These are phyloP conservation scores for Lodderomyces oxycetoniae DNA, from an alignment of 1,139 yeast species.

Conservation along the genomic window DNA sequence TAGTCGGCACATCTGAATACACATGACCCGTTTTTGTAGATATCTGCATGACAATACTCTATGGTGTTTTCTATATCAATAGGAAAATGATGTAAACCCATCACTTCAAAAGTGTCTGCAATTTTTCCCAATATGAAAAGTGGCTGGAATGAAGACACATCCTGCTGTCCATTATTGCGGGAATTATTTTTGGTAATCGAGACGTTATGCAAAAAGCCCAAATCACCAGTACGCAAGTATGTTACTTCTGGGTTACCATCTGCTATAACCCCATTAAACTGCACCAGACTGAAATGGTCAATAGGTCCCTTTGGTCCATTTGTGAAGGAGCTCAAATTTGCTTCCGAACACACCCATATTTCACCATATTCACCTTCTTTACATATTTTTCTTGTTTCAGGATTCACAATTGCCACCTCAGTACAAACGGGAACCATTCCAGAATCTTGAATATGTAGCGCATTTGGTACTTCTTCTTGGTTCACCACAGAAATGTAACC, in stretches of 20 bases:
- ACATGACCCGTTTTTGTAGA: constrained; percentile 57
- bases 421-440: constrained; percentile 97
- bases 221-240: constrained; percentile 86
- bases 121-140: constrained; percentile 81
- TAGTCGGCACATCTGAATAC: constrained; percentile 82
- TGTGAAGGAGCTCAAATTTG: constrained; percentile 62
- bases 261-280: constrained; percentile 52
- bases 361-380: constrained; percentile 95
- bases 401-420: constrained; percentile 90
- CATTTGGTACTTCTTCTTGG: constrained; percentile 62
- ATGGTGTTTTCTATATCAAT: constrained; percentile 76
- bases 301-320: constrained; percentile 50
- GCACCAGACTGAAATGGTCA: constrained; percentile 35
- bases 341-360: constrained; percentile 93
- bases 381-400: constrained; percentile 78
- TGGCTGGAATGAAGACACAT: constrained; percentile 58
- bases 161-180: constrained; percentile 23
- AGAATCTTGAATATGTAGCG: constrained; percentile 81
- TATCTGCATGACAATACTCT: constrained; percentile 58
- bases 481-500: constrained; percentile 81
- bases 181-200: constrained; percentile 37
- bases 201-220: constrained; percentile 84
- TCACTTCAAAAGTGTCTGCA: constrained; percentile 83
- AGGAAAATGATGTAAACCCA: constrained; percentile 91
- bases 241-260: constrained; percentile 60